Conservation (phyloP, 2,329 filamentous ascomycete species). For the Pezicula rhizophila region DNA sequence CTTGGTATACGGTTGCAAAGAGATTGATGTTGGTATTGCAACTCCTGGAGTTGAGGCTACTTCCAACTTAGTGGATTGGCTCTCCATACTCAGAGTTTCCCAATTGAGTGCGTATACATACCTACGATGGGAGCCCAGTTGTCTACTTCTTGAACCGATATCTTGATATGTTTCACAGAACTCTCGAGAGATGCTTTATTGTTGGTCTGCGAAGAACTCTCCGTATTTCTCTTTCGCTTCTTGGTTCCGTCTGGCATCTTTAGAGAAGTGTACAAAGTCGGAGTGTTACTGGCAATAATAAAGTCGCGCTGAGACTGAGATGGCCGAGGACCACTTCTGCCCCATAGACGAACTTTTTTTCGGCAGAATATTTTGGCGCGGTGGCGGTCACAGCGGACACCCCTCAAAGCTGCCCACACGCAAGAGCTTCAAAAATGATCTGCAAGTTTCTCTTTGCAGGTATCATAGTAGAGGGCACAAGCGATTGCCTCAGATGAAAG, state of each 20-base stretch:
- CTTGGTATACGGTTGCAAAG: constrained; percentile 27
- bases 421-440: too few species aligned
- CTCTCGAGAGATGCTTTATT: constrained; percentile 45
- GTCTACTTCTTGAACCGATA: constrained; percentile 40
- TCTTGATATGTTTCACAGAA: constrained; percentile 30
- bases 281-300: background rate
- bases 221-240: constrained; percentile 48
- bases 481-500: too few species aligned
- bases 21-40: constrained; percentile 24
- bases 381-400: too few species aligned
- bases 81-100: background rate
- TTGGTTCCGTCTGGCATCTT: constrained; percentile 23
- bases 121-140: constrained; percentile 48
- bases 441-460: too few species aligned
- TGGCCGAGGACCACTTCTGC: too few species aligned
- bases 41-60: constrained; percentile 29
- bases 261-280: background rate
- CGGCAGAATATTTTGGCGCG: too few species aligned
- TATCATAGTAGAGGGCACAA: too few species aligned
- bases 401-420: too few species aligned
- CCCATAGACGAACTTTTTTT: constrained; percentile 4
- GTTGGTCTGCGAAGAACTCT: constrained; percentile 35
- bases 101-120: constrained; percentile 25
- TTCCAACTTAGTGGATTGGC: background rate
- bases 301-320: too few species aligned